phyloP scores from a whole-genome alignment of 2,329 filamentous ascomycete species.

The Aspergillus ibericus region DNA sequence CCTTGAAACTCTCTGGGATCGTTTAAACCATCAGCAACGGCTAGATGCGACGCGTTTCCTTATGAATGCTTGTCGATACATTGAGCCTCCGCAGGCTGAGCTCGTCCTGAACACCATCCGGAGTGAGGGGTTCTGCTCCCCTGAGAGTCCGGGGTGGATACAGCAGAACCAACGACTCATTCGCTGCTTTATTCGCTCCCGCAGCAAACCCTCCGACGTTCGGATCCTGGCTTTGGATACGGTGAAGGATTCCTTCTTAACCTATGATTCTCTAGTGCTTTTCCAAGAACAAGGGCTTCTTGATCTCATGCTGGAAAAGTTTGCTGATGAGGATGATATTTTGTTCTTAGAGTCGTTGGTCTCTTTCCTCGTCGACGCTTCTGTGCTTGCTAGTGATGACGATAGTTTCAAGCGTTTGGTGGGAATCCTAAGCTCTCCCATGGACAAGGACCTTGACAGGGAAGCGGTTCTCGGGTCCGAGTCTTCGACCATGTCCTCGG shows the following conservation, averaged over 20 bases:
- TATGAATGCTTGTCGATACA: conserved; percentile 35
- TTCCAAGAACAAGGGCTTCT: conserved; percentile 37
- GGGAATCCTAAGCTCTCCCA: conserved; percentile 36
- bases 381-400: conserved; percentile 30
- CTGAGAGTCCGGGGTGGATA: conserved; percentile 36
- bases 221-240: conserved; percentile 42
- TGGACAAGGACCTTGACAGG: conserved; percentile 35
- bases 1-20: conserved; percentile 40
- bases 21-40: conserved; percentile 36
- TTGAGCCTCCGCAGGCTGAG: conserved; percentile 41
- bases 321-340: conserved; percentile 39
- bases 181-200: conserved; percentile 38
- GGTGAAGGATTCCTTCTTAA: conserved; percentile 40
- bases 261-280: conserved; percentile 29
- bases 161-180: conserved; percentile 36
- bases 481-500: conserved; percentile 31
- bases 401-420: conserved; percentile 34
- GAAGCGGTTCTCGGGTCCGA: conserved; percentile 44
- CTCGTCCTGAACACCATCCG: conserved; percentile 38
- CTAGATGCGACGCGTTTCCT: conserved; percentile 38
- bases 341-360: conserved; percentile 42
- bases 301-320: conserved; percentile 33
- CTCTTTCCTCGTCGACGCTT: conserved; percentile 39
- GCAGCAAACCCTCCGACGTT: conserved; percentile 40
- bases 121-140: conserved; percentile 35